phyloP scores from a whole-genome alignment of 345 rosid genomes.

The Sonneratia caseolaris region DNA sequence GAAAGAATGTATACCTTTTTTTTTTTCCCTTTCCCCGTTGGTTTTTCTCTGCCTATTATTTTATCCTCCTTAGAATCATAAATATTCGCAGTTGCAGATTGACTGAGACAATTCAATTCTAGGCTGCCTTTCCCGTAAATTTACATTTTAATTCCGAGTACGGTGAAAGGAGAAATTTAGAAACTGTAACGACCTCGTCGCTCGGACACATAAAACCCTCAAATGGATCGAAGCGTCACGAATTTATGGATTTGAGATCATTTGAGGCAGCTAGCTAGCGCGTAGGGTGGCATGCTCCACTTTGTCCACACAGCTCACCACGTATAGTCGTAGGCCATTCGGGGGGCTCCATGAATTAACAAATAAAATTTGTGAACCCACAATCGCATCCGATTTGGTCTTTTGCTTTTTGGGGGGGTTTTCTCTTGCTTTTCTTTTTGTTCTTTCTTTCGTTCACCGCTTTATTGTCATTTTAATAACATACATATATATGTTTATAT shows the following conservation, averaged over 20 bases:
- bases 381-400: background rate
- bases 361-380: background rate
- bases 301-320: background rate
- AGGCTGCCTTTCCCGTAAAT: too few species aligned
- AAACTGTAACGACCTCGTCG: too few species aligned
- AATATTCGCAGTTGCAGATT: too few species aligned
- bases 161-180: too few species aligned
- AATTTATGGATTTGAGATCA: too few species aligned
- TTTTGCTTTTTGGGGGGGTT: background rate
- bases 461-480: background rate
- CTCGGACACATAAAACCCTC: too few species aligned
- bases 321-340: background rate
- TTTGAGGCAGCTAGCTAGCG: background rate
- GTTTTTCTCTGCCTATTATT: too few species aligned
- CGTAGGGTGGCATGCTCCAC: slow-evolving; percentile 4
- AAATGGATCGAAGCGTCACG: too few species aligned
- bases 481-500: background rate
- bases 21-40: background rate
- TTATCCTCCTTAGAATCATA: too few species aligned
- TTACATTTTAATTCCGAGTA: too few species aligned
- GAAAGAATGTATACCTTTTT: background rate
- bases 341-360: background rate
- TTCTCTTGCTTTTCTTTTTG: background rate
- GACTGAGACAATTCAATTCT: too few species aligned
- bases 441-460: background rate